phyloP scores from a whole-genome alignment of 148 eudicot species.

The Rhododendron ovatum region DNA sequence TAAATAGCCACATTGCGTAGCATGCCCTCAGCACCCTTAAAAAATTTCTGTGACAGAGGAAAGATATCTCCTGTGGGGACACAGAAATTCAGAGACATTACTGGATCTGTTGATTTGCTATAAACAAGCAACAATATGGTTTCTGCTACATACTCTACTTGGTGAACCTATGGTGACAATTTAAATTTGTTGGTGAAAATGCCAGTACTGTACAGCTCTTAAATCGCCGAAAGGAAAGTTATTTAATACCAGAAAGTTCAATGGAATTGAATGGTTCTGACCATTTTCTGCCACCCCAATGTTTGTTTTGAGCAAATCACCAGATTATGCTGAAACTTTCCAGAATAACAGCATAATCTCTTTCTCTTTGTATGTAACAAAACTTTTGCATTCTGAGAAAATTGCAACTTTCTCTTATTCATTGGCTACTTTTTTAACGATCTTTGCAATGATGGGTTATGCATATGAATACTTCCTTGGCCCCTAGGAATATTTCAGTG shows the following conservation, averaged over 20 bases:
- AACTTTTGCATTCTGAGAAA: background rate
- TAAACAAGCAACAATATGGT: background rate
- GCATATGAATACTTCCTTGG: too few relatives aligned
- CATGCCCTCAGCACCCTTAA: background rate
- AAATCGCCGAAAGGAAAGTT: too few relatives aligned
- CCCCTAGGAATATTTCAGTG: too few relatives aligned
- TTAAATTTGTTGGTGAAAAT: background rate
- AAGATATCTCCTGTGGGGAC: background rate
- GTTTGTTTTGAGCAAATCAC: background rate
- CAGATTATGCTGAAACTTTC: background rate
- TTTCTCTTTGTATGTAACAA: background rate
- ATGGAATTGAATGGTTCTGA: background rate
- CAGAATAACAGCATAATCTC: background rate
- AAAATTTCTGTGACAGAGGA: background rate
- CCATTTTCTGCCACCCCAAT: background rate
- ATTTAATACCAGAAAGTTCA: too few relatives aligned
- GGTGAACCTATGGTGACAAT: background rate
- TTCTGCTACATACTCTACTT: background rate
- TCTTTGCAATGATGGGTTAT: too few relatives aligned
- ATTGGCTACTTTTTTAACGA: accelerated
- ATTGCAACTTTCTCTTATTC: too few relatives aligned
- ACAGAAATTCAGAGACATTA: background rate
- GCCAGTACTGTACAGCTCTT: background rate
- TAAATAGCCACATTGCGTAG: background rate
- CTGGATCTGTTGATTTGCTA: background rate